Percentiles rank a stretch among this genome's conserved stretches.
These are phyloP conservation scores for Alternaria sp. DNA, from an alignment of 2,329 filamentous ascomycete genomes.

Conservation along the genomic window DNA sequence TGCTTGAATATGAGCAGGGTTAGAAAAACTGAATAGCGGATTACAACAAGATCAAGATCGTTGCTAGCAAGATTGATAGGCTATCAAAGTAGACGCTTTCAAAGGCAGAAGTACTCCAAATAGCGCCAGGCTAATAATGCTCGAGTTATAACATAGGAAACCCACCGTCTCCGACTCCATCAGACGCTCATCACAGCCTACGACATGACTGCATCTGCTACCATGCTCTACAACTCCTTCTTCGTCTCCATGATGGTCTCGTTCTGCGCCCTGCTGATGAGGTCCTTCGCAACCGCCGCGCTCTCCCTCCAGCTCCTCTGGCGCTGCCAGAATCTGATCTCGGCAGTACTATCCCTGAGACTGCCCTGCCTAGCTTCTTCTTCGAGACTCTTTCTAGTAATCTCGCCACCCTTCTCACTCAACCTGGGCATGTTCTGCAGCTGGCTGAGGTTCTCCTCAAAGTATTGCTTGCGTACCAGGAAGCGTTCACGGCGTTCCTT, in stretches of 20 bases:
- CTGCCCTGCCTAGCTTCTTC: conserved; percentile 57
- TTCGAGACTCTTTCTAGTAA: conserved; percentile 69
- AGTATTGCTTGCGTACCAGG: conserved; percentile 76
- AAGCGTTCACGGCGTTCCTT: conserved; percentile 85
- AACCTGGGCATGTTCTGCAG: conserved; percentile 54
- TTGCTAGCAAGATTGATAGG: neutral
- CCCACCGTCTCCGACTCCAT: neutral
- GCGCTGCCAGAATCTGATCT: conserved; percentile 60
- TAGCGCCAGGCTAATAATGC: conserved; percentile 21
- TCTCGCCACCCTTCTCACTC: conserved; percentile 59
- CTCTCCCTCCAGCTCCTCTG: conserved; percentile 59
- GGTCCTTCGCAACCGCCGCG: conserved; percentile 56
- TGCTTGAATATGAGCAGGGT: neutral
- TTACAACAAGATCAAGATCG: neutral
- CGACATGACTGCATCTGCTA: neutral
- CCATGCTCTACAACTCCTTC: conserved; percentile 40
- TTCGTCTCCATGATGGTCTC: conserved; percentile 43
- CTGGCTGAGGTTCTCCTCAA: conserved; percentile 73
- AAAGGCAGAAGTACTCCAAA: neutral
- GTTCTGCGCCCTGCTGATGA: conserved; percentile 54
- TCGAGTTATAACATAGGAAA: neutral
- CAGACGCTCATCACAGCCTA: neutral
- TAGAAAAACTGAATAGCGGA: neutral
- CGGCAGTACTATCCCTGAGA: conserved; percentile 50
- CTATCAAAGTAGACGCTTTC: neutral